phyloP scores from a whole-genome alignment of 139 green algal species.

The Zygnema cylindricum region DNA sequence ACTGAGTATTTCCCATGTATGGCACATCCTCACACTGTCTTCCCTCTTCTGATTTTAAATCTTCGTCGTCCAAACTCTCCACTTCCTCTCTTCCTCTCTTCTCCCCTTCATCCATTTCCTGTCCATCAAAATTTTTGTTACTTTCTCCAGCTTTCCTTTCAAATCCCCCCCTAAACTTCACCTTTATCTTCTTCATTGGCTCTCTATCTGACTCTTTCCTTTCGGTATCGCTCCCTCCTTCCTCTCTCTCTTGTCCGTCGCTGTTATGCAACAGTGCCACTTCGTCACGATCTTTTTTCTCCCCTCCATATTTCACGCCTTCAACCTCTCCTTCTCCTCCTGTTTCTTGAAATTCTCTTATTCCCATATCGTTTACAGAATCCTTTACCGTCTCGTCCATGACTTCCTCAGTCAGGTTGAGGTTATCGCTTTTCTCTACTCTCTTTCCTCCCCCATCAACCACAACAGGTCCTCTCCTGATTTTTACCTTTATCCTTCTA shows the following conservation, averaged over 20 bases:
- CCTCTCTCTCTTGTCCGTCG: neutral
- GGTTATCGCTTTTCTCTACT: too few species aligned
- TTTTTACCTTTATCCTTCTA: too few species aligned
- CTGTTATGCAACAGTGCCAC: neutral
- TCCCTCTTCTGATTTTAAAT: too few species aligned
- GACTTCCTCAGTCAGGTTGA: neutral
- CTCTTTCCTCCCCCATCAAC: too few species aligned
- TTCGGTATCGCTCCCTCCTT: neutral
- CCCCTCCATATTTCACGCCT: too few species aligned
- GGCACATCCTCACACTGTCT: too few species aligned
- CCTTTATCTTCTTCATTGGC: neutral
- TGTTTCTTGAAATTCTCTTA: neutral
- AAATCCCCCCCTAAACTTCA: neutral
- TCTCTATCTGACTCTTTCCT: neutral
- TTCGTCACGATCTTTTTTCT: too few species aligned
- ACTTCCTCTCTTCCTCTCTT: neutral
- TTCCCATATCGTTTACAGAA: too few species aligned
- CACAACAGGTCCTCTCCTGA: too few species aligned
- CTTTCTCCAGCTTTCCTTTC: neutral
- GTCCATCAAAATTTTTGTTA: neutral
- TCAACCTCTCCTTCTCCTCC: neutral
- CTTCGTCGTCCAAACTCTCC: neutral
- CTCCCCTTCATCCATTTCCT: neutral
- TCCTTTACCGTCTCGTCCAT: neutral
- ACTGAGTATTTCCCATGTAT: too few species aligned